Conservation (phyloP, 306 rosid genomes). For the Vigna reflexopilosa region DNA sequence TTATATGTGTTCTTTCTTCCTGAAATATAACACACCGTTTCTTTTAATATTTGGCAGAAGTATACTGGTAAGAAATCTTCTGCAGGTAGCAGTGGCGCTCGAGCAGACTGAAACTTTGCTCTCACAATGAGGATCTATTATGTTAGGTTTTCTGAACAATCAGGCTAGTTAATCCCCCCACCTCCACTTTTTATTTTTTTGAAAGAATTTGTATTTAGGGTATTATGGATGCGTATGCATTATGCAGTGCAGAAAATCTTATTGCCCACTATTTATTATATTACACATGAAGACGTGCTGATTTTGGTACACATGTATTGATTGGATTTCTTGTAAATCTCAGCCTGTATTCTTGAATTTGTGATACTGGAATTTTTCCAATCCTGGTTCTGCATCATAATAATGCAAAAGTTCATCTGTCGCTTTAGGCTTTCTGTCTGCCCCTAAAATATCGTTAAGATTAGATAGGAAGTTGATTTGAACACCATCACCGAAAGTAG, state of each 20-base stretch:
- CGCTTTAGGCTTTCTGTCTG: neutral
- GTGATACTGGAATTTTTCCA: slow-evolving; percentile 28
- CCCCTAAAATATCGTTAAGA: neutral
- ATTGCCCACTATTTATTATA: slow-evolving; percentile 25
- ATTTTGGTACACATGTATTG: slow-evolving; percentile 44
- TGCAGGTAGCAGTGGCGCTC: slow-evolving; percentile 53
- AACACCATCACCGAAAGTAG: slow-evolving; percentile 11
- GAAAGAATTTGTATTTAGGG: slow-evolving; percentile 40
- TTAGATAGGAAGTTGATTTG: slow-evolving; percentile 6
- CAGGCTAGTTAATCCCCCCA: slow-evolving; percentile 45
- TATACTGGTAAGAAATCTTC: slow-evolving; percentile 57
- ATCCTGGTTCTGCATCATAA: neutral
- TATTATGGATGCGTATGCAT: slow-evolving; percentile 49
- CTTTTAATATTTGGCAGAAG: slow-evolving; percentile 49
- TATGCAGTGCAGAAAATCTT: slow-evolving; percentile 43
- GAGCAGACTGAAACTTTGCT: slow-evolving; percentile 52
- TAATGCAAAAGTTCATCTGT: slow-evolving; percentile 5
- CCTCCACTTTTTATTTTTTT: neutral
- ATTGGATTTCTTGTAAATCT: slow-evolving; percentile 43
- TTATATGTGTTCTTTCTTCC: neutral
- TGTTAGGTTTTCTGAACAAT: slow-evolving; percentile 52
- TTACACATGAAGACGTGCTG: slow-evolving; percentile 33
- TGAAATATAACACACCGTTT: neutral
- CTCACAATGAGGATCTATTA: slow-evolving; percentile 41
- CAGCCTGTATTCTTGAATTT: slow-evolving; percentile 24